Base-by-base conservation (phyloP, 1,284 basidiomycete species). In the Leccinum holopus region DNA sequence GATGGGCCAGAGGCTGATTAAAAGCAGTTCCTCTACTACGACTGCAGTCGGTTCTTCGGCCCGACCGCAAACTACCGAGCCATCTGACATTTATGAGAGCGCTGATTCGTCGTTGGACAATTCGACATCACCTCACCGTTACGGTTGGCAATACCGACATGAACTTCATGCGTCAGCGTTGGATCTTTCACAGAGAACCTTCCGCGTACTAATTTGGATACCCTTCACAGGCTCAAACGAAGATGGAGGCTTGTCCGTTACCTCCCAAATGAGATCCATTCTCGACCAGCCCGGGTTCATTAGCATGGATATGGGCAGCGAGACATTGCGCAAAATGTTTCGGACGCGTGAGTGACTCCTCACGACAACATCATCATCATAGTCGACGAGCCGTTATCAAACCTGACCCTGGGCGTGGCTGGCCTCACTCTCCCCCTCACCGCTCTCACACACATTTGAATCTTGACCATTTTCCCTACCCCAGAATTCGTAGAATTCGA, bases 261-360 rank as follows among this genome's bases (percentile, higher is more conserved):
- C 79, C 2, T 63, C 65, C n/a, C 71, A 77, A 54, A 81, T 83
- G 78, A 60, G 61, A n/a, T 37, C 59, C 2, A 76, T 83, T 32
- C 68, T 83, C 12, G 61, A 68, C 14, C 60, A 71, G 57, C 75
- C 78, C 0, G 81, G 80, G 2, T 77, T 73, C 64, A 68, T 84
- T 18, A 68, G 66, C 10, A 14, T 62, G 0, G 30, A 63, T 9
- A 69, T 67, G 56, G 79, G 77, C 12, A 75, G 79, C 3, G 71
- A 81, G 54, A 70, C 37, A 41, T 65, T 81, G 25, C 72, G 80
- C 51, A 56, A 68, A 4, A 70, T 83, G 54, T 82, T 82, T 61
- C 68, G 73, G 28, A 65, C 66, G 64, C 68, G 80, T 80, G 61
- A 21, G 76, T 63, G n/a, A 56, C 16, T 55, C 18, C 53, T 54